Evolutionary conservation across 768 basidiomycete genomes (phyloP), one percentile per base, ranked within the genome.

Genomic region (Trametes elegans): DNA sequence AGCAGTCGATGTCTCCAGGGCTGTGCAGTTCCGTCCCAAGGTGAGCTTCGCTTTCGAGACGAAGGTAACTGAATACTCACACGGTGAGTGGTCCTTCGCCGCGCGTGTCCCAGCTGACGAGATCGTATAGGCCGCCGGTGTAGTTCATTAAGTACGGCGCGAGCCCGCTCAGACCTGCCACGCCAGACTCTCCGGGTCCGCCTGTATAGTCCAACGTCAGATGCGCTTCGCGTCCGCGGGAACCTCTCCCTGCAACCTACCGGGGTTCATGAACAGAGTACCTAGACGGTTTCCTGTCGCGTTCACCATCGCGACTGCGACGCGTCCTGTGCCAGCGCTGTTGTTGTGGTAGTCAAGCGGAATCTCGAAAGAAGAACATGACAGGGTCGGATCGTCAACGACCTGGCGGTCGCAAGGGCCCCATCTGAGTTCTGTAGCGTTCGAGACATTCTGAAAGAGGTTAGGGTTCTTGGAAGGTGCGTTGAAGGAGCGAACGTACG

Each of bases 41-140:
- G 34, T n/a, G 26, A 31, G 21, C 34, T 7, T n/a, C 10, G 16
- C 5, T 19, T 29, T 9, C 19, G 9, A 31, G 8, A 18, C 9
- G n/a, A 31, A 42, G 19, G 19, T 13, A 8, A 18, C 16, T 31
- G n/a, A n/a, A n/a, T n/a, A n/a, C n/a, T n/a, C 21, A 55, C 54
- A 49, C 28, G 4, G 56, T 57, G 31, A 48, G 38, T 3, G 19
- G 18, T 7, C 56, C 56, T 9, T 52, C 56, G 6, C 56, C 56
- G 28, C 49, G 49, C n/a, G 49, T 49, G 19, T 57, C 56, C 56
- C 56, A 57, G 44, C 49, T 51, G 28, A 57, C 56, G 23, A 57
- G 19, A 34, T 57, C 56, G 21, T 57, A 57, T 3, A 39, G 16
- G 8, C 56, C 56, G 19, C 56, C 56, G 1, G 48, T 57, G 18